Conservation (phyloP, 371 early-diverging fungal genomes). For the Polyrhizophydium stewartii region DNA sequence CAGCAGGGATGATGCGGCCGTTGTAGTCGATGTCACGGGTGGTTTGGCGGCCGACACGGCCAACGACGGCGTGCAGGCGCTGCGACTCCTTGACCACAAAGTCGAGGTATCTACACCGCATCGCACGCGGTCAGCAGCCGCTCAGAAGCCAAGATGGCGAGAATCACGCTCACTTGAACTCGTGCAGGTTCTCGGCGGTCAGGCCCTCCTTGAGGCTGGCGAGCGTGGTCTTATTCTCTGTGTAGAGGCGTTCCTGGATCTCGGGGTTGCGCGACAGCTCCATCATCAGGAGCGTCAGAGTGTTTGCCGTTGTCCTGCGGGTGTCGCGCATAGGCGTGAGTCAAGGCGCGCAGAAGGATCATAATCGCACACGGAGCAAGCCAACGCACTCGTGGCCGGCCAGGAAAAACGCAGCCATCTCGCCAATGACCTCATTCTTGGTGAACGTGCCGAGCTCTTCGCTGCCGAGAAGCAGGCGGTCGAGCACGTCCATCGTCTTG, state of each 20-base stretch:
- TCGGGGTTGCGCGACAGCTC: conserved; percentile 25
- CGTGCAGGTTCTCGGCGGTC: not conserved
- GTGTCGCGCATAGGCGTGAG: no score
- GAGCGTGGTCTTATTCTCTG: conserved; percentile 7
- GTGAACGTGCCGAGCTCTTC: conserved; percentile 10
- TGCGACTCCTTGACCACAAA: conserved; percentile 28
- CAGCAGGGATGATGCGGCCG: conserved; percentile 10
- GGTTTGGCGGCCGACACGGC: conserved; percentile 12
- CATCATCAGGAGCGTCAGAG: conserved; percentile 18
- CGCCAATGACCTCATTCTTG: conserved; percentile 27
- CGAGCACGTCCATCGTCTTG: conserved; percentile 22
- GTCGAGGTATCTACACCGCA: conserved; percentile 21
- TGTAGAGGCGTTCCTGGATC: conserved; percentile 8
- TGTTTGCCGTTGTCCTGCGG: conserved; percentile 30
- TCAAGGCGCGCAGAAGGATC: no score
- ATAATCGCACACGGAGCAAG: no score
- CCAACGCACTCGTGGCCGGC: conserved; percentile 35
- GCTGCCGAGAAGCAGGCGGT: conserved; percentile 20
- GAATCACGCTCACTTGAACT: not conserved
- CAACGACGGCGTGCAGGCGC: conserved; percentile 27
- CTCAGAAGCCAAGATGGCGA: not conserved
- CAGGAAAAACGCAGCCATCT: conserved; percentile 28
- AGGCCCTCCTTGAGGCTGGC: not conserved
- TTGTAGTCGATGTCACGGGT: conserved; percentile 4
- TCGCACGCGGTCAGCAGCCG: not conserved